Base-by-base conservation (phyloP, 768 basidiomycete genomes). In the Lentinula edodes region DNA sequence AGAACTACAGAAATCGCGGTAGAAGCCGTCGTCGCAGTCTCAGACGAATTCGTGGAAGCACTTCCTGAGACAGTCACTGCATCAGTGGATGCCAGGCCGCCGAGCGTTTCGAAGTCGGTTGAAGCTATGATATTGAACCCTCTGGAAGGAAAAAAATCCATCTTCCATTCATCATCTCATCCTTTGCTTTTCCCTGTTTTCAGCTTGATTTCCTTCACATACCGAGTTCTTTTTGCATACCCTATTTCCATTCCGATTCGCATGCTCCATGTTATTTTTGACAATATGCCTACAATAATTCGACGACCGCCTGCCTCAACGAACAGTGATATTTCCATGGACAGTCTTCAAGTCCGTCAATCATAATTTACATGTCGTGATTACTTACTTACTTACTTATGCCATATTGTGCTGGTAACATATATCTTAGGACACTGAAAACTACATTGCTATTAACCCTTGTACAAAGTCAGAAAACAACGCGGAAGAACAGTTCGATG, bases 171-270 rank as follows among this genome's bases (percentile, higher is more conserved):
- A 58, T 66, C 55, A 62, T 68, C 20, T 65, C 71, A 52, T 55
- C 75, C 60, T 70, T 75, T 71, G 66, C 62, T 76, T 39, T 45
- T 80, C 12, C 73, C 78, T 16, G 76, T 77, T 52, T 66, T 82
- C 42, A 69, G 73, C 54, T 64, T 87, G 20, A 65, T 86, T 58
- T 76, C 81, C 39, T 69, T 83, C 61, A 73, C 81, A 61, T 83
- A 76, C 66, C 78, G 75, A 51, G 62, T 82, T 55, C 76, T 82
- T 66, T 72, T 83, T 60, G 69, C 73, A 45, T 80, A 80, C 65
- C 84, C 86, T 20, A 69, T 87, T 52, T 73, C 78, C 18, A 65
- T 86, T 52, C 80, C 84, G 50, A 75, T 80, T 39, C 75, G 76
- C 39, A 71, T 81, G 48, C 55, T 75, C 48, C 62, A 68, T 46